Evolutionary conservation across 306 rosid genomes (phyloP).

Genomic region (Albizia julibrissin): DNA sequence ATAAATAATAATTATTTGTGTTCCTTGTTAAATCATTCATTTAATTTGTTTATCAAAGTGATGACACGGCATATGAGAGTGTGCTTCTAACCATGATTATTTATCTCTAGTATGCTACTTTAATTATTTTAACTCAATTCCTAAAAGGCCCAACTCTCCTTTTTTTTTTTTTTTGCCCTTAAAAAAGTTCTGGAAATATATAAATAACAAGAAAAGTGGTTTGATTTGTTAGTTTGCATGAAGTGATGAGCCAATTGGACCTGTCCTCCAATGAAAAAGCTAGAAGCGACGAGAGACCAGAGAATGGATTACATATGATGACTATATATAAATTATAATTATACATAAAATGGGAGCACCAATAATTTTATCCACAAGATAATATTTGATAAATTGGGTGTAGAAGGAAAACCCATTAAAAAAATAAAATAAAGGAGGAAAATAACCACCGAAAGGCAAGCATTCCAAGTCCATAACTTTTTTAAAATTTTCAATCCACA

Average conservation of each 20-base stretch:
- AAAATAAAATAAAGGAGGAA: conserved; percentile 5
- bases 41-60: conserved; percentile 3
- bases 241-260: background rate
- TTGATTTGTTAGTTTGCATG: background rate
- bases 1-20: background rate
- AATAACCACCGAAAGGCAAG: conserved; percentile 55
- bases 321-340: background rate
- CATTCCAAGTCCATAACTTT: conserved; percentile 1
- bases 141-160: background rate
- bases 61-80: background rate
- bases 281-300: background rate
- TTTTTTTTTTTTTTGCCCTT: no score
- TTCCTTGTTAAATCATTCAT: background rate
- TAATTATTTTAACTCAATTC: background rate
- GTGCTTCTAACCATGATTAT: background rate
- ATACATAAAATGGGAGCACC: background rate
- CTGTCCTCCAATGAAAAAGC: background rate
- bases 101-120: background rate
- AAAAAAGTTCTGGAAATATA: background rate
- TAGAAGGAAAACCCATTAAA: background rate
- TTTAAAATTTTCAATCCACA: conserved; percentile 33
- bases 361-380: conserved; percentile 1
- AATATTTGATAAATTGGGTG: background rate
- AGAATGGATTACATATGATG: background rate
- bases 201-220: background rate